Percentiles rank a stretch among this genome's conserved stretches.
These are phyloP conservation scores for Leersia perrieri DNA, from an alignment of 176 grass and related monocot genomes.

Conservation along the genomic window DNA sequence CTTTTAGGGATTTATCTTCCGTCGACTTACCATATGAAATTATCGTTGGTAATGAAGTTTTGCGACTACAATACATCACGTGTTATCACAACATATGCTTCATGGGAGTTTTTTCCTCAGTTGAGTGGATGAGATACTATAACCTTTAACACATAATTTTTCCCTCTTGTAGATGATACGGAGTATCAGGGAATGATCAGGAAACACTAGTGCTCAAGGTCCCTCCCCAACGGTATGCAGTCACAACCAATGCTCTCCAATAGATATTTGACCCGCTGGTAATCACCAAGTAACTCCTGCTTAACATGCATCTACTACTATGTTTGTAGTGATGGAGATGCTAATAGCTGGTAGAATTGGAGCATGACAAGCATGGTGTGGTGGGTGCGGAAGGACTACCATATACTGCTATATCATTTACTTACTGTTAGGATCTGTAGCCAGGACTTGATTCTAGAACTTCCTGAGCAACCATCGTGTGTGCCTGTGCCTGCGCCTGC, in stretches of 20 bases:
- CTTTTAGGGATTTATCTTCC: not conserved
- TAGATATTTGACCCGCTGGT: not conserved
- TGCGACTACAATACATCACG: not conserved
- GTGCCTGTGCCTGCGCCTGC: too few species aligned
- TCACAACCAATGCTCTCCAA: not conserved
- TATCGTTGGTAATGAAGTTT: not conserved
- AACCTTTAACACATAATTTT: not conserved
- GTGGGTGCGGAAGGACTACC: not conserved
- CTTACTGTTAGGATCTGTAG: not conserved
- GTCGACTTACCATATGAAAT: not conserved
- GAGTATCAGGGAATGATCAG: not conserved
- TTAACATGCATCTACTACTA: not conserved
- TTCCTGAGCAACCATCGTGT: not conserved
- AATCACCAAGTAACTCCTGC: not conserved
- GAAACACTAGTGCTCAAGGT: not conserved
- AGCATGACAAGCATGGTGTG: not conserved
- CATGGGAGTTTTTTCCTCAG: not conserved
- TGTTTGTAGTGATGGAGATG: slow-evolving; percentile 11
- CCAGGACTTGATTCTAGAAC: not conserved
- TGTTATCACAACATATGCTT: not conserved
- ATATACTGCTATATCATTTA: not conserved
- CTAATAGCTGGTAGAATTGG: slow-evolving; percentile 4
- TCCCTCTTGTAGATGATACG: slow-evolving; percentile 13
- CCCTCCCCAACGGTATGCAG: slow-evolving; percentile 2
- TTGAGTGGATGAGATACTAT: not conserved